These are phyloP conservation scores for Astrothelium macrocarpum DNA, from an alignment of 495 filamentous ascomycete genomes.

Conservation along the genomic window DNA sequence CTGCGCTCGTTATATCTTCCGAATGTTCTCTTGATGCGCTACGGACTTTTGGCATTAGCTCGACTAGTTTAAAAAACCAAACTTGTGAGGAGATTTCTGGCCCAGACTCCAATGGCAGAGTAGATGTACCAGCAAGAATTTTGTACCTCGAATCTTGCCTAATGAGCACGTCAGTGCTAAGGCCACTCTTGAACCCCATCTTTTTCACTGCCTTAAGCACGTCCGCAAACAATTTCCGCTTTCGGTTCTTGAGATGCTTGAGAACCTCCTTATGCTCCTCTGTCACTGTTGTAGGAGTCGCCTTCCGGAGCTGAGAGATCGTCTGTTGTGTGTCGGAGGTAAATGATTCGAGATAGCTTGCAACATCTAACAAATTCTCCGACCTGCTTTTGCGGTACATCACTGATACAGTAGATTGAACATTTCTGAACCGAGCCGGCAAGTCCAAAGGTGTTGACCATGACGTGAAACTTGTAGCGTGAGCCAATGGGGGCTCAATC, in stretches of 20 bases:
- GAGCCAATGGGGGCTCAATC: no score
- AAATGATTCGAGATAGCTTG: conserved; percentile 56
- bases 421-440: conserved; percentile 61
- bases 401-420: conserved; percentile 49
- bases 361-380: conserved; percentile 38
- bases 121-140: conserved; percentile 46
- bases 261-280: conserved; percentile 74
- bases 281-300: conserved; percentile 65
- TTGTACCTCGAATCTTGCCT: conserved; percentile 60
- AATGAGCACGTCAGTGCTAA: conserved; percentile 55
- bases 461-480: no score
- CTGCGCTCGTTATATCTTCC: conserved; percentile 68
- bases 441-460: conserved; percentile 26
- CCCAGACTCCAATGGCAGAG: conserved; percentile 26
- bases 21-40: conserved; percentile 59
- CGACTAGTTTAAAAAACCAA: conserved; percentile 68
- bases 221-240: conserved; percentile 85
- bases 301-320: conserved; percentile 62
- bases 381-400: conserved; percentile 48
- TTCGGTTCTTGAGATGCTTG: conserved; percentile 79
- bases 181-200: conserved; percentile 81
- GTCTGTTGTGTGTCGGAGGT: conserved; percentile 53
- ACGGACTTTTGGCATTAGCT: conserved; percentile 58
- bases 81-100: conserved; percentile 42
- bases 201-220: conserved; percentile 67